Percentiles rank a stretch among this genome's conserved stretches.
These are phyloP conservation scores for Calocera cornea DNA, from an alignment of 768 basidiomycete genomes.

Conservation along the genomic window DNA sequence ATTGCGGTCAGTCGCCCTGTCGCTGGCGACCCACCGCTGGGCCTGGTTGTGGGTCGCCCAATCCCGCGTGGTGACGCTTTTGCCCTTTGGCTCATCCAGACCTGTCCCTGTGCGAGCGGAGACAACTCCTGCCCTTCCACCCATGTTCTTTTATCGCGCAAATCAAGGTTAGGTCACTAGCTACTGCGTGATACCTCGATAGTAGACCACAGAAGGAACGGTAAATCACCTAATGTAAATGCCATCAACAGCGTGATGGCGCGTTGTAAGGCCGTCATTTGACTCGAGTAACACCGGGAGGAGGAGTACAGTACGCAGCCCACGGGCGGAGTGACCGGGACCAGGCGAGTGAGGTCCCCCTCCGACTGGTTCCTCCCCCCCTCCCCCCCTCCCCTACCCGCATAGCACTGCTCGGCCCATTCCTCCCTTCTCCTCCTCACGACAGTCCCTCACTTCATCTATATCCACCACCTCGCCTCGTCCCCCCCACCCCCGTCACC, in stretches of 20 bases:
- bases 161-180: conserved; percentile 1
- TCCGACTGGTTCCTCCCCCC: too few species aligned
- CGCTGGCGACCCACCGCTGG: background rate
- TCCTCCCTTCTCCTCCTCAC: background rate
- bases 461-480: background rate
- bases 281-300: too few species aligned
- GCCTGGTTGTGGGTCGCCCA: too few species aligned
- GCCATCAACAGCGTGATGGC: background rate
- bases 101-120: background rate
- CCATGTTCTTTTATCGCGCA: background rate
- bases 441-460: background rate
- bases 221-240: background rate
- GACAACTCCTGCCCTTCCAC: background rate
- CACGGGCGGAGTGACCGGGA: conserved; percentile 4
- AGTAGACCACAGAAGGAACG: background rate
- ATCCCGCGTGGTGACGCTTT: background rate
- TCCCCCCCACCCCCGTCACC: background rate
- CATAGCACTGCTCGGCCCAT: background rate
- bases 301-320: background rate
- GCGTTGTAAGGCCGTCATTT: background rate
- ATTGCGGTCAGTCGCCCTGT: background rate
- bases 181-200: background rate
- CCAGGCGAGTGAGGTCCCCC: background rate
- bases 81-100: background rate
- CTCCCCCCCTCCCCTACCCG: background rate